Percentiles rank a stretch among this genome's conserved stretches.
Evolutionary conservation across 2,329 filamentous ascomycete genomes (phyloP).

Genomic region (Hirsutella minnesotensis): DNA sequence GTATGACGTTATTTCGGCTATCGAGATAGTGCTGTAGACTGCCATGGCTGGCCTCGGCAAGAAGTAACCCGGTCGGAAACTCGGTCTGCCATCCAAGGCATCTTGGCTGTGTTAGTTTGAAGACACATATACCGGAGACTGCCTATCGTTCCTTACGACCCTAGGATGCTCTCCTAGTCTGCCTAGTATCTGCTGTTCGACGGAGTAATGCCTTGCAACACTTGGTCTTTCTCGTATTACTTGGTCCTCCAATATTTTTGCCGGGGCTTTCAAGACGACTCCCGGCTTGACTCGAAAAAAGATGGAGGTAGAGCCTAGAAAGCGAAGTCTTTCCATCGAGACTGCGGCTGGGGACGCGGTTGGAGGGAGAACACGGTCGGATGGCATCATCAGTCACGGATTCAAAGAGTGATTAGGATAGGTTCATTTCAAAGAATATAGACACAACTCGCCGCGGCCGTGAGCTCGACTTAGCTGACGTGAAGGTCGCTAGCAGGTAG

Average conservation of each 20-base stretch:
- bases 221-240: conserved; percentile 3
- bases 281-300: conserved; percentile 6
- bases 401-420: too few species aligned
- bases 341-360: too few species aligned
- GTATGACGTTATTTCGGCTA: not conserved
- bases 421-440: too few species aligned
- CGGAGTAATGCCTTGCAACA: conserved; percentile 3
- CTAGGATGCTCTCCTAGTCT: conserved; percentile 5
- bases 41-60: not conserved
- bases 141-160: conserved; percentile 3
- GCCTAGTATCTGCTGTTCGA: conserved; percentile 6
- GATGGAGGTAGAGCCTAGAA: conserved; percentile 6
- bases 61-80: not conserved
- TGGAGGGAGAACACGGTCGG: too few species aligned
- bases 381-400: too few species aligned
- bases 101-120: not conserved
- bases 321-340: not conserved
- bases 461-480: too few species aligned
- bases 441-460: too few species aligned
- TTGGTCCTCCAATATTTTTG: conserved; percentile 2
- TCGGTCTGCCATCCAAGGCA: not conserved
- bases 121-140: not conserved
- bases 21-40: conserved; percentile 1
- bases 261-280: conserved; percentile 5
- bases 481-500: too few species aligned